A percentile compares a stretch with the other conserved stretches of the same genome.
phyloP scores from a whole-genome alignment of 768 basidiomycete genomes.

The Mycena amicta region DNA sequence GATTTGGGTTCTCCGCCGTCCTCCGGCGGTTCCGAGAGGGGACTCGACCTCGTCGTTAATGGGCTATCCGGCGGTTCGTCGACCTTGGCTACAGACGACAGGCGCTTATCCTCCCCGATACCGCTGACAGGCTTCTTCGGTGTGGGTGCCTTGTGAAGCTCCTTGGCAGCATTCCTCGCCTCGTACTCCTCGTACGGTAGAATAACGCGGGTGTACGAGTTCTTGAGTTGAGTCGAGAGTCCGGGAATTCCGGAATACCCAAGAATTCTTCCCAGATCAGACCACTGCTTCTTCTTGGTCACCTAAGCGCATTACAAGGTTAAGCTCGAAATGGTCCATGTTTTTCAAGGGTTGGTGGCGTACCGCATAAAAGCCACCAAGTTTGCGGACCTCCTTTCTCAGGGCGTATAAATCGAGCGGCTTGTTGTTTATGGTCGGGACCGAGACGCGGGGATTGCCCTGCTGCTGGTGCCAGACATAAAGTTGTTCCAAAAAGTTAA shows the following conservation, averaged over 20 bases:
- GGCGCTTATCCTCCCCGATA: constrained; percentile 40
- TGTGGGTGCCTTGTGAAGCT: constrained; percentile 4
- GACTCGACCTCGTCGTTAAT: constrained; percentile 75
- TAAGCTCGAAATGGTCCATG: constrained; percentile 6
- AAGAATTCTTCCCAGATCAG: constrained; percentile 76
- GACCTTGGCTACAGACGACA: constrained; percentile 37
- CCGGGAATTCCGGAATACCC: constrained; percentile 84
- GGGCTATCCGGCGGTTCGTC: constrained; percentile 72
- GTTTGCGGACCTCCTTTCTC: constrained; percentile 85
- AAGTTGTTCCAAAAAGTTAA: constrained; percentile 96
- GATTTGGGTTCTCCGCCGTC: constrained; percentile 56
- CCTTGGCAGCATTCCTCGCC: constrained; percentile 28
- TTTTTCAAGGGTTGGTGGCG: constrained; percentile 31
- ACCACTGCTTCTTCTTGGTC: constrained; percentile 84
- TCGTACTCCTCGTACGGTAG: constrained; percentile 95
- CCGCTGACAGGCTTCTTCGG: constrained; percentile 59
- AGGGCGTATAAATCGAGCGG: constrained; percentile 92
- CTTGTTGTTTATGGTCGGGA: constrained; percentile 92
- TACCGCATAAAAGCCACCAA: constrained; percentile 89
- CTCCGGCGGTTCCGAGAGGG: constrained; percentile 79
- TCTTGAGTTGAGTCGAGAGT: constrained; percentile 85
- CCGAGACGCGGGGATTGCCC: constrained; percentile 85
- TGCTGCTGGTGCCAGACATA: constrained; percentile 97
- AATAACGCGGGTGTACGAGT: constrained; percentile 88
- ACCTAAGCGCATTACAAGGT: constrained; percentile 53